These are phyloP conservation scores for Penicillium verrucosum DNA, from an alignment of 2,329 filamentous ascomycete species.

Conservation along the genomic window DNA sequence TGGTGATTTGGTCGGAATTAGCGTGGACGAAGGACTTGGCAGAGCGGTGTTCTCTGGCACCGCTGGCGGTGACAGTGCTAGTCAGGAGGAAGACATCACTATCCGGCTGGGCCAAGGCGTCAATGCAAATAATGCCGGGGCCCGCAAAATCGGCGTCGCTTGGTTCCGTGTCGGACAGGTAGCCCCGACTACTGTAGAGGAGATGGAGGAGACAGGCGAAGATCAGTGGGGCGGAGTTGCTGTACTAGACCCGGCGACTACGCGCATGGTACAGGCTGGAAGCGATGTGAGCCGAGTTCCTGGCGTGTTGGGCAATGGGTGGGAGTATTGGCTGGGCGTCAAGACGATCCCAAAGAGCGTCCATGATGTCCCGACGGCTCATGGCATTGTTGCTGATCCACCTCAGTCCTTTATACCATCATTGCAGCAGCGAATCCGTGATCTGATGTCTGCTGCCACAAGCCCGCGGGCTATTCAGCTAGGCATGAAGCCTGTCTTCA, in stretches of 20 bases:
- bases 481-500: slow-evolving; percentile 80
- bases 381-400: slow-evolving; percentile 37
- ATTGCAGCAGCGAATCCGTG: slow-evolving; percentile 69
- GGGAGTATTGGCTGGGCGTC: slow-evolving; percentile 85
- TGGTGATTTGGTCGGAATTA: slow-evolving; percentile 84
- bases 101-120: slow-evolving; percentile 38
- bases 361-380: slow-evolving; percentile 32
- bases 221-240: slow-evolving; percentile 82
- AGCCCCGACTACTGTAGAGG: slow-evolving; percentile 42
- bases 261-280: slow-evolving; percentile 87
- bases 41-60: slow-evolving; percentile 72
- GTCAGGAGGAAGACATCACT: slow-evolving; percentile 68
- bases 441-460: slow-evolving; percentile 83
- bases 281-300: slow-evolving; percentile 80
- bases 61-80: slow-evolving; percentile 53
- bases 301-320: slow-evolving; percentile 69
- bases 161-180: slow-evolving; percentile 92
- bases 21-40: slow-evolving; percentile 81
- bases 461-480: slow-evolving; percentile 83
- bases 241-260: slow-evolving; percentile 79
- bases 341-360: slow-evolving; percentile 58
- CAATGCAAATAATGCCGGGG: slow-evolving; percentile 21
- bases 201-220: slow-evolving; percentile 59
- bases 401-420: slow-evolving; percentile 53
- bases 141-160: slow-evolving; percentile 62